These are phyloP conservation scores for Diplocarpon rosae DNA, from an alignment of 2,329 filamentous ascomycete genomes.

Conservation along the genomic window DNA sequence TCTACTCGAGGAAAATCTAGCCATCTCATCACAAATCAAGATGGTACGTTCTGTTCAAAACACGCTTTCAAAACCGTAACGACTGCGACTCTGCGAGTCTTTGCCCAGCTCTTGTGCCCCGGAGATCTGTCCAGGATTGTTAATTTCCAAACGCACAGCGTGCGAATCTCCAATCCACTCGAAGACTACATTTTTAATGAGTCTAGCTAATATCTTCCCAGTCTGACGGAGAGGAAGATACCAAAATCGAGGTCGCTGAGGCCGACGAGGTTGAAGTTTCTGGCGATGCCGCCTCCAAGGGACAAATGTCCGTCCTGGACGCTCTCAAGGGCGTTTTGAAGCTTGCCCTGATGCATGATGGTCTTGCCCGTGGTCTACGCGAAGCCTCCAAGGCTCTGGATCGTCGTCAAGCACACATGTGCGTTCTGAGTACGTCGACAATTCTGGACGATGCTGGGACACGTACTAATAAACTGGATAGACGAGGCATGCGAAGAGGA, in stretches of 20 bases:
- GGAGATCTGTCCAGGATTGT: no score
- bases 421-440: slow-evolving; percentile 59
- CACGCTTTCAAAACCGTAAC: neutral
- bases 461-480: neutral
- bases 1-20: slow-evolving; percentile 7
- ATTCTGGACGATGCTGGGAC: neutral
- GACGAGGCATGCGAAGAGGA: slow-evolving; percentile 99
- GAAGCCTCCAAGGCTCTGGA: slow-evolving; percentile 99
- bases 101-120: neutral
- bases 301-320: slow-evolving; percentile 96
- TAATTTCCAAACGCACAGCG: no score
- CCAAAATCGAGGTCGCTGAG: slow-evolving; percentile 72
- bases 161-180: no score
- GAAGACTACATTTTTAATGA: neutral
- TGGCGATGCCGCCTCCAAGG: slow-evolving; percentile 75
- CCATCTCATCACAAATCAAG: slow-evolving; percentile 14
- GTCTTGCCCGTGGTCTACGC: slow-evolving; percentile 93
- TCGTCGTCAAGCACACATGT: slow-evolving; percentile 98
- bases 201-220: slow-evolving; percentile 29
- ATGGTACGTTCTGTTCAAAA: slow-evolving; percentile 15
- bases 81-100: neutral
- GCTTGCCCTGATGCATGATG: slow-evolving; percentile 98
- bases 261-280: slow-evolving; percentile 88
- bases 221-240: slow-evolving; percentile 99
- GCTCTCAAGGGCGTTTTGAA: slow-evolving; percentile 98